phyloP scores from a whole-genome alignment of 129 eudicot genomes.

The Flaveria robusta region DNA sequence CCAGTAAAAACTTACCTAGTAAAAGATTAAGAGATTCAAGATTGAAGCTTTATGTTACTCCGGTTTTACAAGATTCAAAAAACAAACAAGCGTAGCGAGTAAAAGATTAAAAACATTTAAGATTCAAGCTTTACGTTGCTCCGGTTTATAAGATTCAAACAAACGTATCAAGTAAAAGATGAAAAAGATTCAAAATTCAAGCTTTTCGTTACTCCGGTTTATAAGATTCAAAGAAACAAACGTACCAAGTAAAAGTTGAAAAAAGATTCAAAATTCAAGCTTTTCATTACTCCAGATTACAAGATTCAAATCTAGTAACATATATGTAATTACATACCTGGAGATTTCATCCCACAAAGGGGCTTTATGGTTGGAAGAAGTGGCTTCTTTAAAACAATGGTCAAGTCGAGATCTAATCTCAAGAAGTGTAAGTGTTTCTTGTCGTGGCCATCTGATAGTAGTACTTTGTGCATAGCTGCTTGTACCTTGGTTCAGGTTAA shows the following conservation, averaged over 20 bases:
- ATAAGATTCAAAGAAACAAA: too few species aligned
- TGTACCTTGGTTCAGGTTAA: constrained; percentile 35
- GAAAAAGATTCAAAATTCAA: background rate
- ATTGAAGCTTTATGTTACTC: too few species aligned
- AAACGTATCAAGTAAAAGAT: background rate
- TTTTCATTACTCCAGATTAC: background rate
- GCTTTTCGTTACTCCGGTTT: too few species aligned
- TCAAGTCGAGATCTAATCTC: constrained; percentile 94
- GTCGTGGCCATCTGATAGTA: constrained; percentile 83
- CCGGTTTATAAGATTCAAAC: background rate
- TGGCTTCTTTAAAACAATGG: constrained; percentile 81
- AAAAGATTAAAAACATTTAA: background rate
- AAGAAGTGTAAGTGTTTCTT: constrained; percentile 90
- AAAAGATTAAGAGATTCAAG: too few species aligned
- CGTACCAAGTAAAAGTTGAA: background rate
- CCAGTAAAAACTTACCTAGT: too few species aligned
- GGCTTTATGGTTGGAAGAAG: constrained; percentile 71
- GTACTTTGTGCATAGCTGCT: constrained; percentile 28
- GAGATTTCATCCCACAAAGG: constrained; percentile 99
- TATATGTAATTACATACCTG: constrained; percentile 37
- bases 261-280: constrained; percentile 12
- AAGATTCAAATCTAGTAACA: background rate
- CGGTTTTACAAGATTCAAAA: too few species aligned
- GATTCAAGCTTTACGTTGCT: background rate
- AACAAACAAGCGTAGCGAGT: background rate